phyloP scores from a whole-genome alignment of 352 stramenopile species.

The Phytophthora podocarpi region DNA sequence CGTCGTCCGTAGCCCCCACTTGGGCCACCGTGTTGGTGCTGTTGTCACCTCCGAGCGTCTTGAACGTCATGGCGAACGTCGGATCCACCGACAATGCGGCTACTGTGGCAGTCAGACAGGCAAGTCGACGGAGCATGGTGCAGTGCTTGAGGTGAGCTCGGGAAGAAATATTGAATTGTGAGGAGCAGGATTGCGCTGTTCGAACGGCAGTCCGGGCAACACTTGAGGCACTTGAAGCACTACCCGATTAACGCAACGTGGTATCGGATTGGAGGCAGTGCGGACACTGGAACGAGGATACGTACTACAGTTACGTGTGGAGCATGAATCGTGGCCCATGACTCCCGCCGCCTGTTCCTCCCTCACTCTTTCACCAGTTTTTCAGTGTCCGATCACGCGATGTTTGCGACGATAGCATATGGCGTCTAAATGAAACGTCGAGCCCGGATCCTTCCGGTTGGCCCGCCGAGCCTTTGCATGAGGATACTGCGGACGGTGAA shows the following conservation, averaged over 20 bases:
- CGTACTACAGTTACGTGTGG: too few species aligned
- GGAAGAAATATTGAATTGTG: conserved; percentile 21
- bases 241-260: conserved; percentile 2
- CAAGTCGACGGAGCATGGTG: conserved; percentile 20
- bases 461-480: too few species aligned
- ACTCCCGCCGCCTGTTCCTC: conserved; percentile 2
- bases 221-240: conserved; percentile 16
- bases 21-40: conserved; percentile 11
- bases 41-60: conserved; percentile 11
- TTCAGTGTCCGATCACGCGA: conserved; percentile 6
- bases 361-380: conserved; percentile 27
- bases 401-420: conserved; percentile 15
- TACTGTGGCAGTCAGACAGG: conserved; percentile 12
- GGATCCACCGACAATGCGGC: conserved; percentile 5
- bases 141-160: not conserved
- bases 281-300: not conserved
- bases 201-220: conserved; percentile 10
- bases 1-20: not conserved
- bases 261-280: conserved; percentile 10
- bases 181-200: conserved; percentile 10
- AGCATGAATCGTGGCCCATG: too few species aligned
- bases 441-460: conserved; percentile 8
- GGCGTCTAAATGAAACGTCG: conserved; percentile 12
- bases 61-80: conserved; percentile 16
- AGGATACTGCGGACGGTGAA: too few species aligned